These are phyloP conservation scores for Aspergillus haitiensis DNA, from an alignment of 495 filamentous ascomycete genomes.

Conservation along the genomic window DNA sequence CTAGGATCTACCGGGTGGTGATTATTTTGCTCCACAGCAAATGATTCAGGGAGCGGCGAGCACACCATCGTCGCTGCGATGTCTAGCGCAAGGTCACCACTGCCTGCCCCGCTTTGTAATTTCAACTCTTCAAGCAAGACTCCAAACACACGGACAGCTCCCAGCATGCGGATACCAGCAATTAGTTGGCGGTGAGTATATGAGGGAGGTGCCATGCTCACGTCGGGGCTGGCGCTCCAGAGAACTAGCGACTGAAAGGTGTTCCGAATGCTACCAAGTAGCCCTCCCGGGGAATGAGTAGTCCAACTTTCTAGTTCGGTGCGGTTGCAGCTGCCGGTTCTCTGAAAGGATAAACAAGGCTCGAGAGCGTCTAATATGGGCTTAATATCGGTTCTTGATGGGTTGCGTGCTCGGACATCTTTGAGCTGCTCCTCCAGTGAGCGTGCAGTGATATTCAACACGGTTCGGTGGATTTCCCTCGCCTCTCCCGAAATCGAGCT, in stretches of 20 bases:
- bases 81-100: constrained; percentile 68
- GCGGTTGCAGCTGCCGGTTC: constrained; percentile 63
- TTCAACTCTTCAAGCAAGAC: constrained; percentile 72
- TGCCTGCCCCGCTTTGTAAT: constrained; percentile 50
- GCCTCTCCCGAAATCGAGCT: constrained; percentile 78
- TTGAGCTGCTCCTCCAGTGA: constrained; percentile 73
- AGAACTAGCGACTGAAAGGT: constrained; percentile 67
- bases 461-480: constrained; percentile 73
- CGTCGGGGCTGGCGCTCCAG: constrained; percentile 68
- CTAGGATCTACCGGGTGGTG: constrained; percentile 43
- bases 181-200: constrained; percentile 81
- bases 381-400: constrained; percentile 67
- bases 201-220: constrained; percentile 64
- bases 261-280: constrained; percentile 60
- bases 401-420: constrained; percentile 67
- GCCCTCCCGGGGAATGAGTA: constrained; percentile 56
- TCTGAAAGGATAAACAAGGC: constrained; percentile 64
- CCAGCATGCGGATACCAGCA: constrained; percentile 65
- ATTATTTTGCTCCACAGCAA: constrained; percentile 44
- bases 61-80: constrained; percentile 71
- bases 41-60: constrained; percentile 59
- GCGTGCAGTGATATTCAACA: constrained; percentile 79
- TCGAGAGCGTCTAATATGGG: constrained; percentile 69
- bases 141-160: constrained; percentile 60
- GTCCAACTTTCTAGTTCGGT: constrained; percentile 79